A percentile compares a stretch with the other conserved stretches of the same genome.
These are phyloP conservation scores for Letharia columbiana DNA, from an alignment of 495 filamentous ascomycete genomes.

Conservation along the genomic window DNA sequence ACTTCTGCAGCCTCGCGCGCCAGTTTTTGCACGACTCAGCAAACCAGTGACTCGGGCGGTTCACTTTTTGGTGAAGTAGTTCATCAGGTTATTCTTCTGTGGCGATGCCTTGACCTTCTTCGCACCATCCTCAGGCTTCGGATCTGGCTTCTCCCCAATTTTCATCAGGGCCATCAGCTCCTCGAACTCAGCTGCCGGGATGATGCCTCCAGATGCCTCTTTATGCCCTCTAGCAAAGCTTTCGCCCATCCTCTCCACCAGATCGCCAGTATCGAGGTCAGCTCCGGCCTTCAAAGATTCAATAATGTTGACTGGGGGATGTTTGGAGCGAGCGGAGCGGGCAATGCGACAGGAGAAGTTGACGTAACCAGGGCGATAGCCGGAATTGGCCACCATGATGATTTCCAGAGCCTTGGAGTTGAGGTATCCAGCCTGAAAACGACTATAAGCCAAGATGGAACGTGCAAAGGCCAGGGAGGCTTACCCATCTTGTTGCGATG, in stretches of 20 bases:
- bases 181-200: conserved; percentile 45
- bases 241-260: conserved; percentile 43
- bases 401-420: conserved; percentile 44
- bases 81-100: conserved; percentile 26
- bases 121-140: conserved; percentile 24
- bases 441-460: neutral
- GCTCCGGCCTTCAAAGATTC: conserved; percentile 40
- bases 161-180: conserved; percentile 46
- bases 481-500: conserved; percentile 49
- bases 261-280: conserved; percentile 31
- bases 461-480: neutral
- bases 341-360: conserved; percentile 53
- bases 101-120: conserved; percentile 11
- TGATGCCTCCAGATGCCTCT: conserved; percentile 50
- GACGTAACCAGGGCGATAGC: conserved; percentile 46
- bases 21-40: neutral
- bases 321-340: conserved; percentile 34
- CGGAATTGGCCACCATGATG: conserved; percentile 50
- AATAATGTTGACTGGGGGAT: conserved; percentile 49
- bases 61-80: conserved; percentile 25
- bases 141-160: conserved; percentile 41
- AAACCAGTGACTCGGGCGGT: neutral
- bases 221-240: conserved; percentile 50
- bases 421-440: conserved; percentile 36
- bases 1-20: neutral